phyloP scores from a whole-genome alignment of 2,329 filamentous ascomycete genomes.

The Trematosphaeria pertusa region DNA sequence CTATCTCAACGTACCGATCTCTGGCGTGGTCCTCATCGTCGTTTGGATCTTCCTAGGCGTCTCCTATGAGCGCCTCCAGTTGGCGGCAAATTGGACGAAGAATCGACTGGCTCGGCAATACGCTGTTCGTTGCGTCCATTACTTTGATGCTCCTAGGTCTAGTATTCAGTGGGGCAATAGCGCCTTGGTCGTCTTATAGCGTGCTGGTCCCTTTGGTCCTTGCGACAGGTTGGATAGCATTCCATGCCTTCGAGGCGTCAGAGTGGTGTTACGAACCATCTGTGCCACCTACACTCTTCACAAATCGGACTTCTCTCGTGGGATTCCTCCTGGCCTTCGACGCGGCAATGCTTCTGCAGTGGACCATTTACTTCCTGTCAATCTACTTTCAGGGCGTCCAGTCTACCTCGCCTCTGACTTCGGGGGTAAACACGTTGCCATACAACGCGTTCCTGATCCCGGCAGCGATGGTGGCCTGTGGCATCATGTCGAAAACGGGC shows the following conservation, averaged over 20 bases:
- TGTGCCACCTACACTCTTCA: constrained; percentile 51
- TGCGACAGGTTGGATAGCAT: constrained; percentile 43
- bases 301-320: constrained; percentile 44
- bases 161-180: constrained; percentile 49
- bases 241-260: constrained; percentile 44
- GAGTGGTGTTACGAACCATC: constrained; percentile 8
- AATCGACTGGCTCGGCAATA: constrained; percentile 53
- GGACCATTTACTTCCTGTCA: constrained; percentile 51
- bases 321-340: constrained; percentile 47
- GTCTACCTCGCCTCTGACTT: neutral
- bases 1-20: too few species aligned
- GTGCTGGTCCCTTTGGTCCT: constrained; percentile 52
- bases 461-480: constrained; percentile 2
- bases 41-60: too few species aligned
- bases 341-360: constrained; percentile 45
- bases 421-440: constrained; percentile 10
- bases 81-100: too few species aligned
- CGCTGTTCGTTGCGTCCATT: constrained; percentile 48
- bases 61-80: too few species aligned
- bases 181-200: constrained; percentile 49
- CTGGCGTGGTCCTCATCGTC: too few species aligned
- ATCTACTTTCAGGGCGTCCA: constrained; percentile 26
- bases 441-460: constrained; percentile 3
- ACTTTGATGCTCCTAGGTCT: constrained; percentile 50
- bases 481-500: constrained; percentile 25